Conservation (phyloP, 805 yeast species). For the Cyberlindnera mycetangii region DNA sequence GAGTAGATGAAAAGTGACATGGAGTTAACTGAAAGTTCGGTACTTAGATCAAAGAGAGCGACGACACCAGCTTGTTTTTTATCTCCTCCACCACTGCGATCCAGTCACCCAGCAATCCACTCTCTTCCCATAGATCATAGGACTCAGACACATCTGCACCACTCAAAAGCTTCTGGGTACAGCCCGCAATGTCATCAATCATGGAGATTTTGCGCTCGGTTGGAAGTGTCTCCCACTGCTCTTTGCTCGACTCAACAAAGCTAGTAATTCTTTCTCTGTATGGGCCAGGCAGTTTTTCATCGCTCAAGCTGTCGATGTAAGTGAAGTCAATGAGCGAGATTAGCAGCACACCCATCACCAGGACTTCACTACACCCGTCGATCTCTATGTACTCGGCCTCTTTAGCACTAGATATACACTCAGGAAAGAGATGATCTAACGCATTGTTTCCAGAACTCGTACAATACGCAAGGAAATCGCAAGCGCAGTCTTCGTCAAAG, state of each 20-base stretch:
- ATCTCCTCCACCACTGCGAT: background rate
- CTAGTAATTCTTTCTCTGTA: slow-evolving; percentile 1
- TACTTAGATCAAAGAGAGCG: no score
- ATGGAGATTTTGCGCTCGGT: background rate
- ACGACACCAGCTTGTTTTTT: background rate
- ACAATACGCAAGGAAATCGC: slow-evolving; percentile 4
- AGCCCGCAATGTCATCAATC: background rate
- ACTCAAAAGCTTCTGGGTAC: background rate
- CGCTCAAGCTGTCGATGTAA: background rate
- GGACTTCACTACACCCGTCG: slow-evolving; percentile 3
- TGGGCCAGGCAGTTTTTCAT: slow-evolving; percentile 2
- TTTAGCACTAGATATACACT: background rate
- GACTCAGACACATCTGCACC: slow-evolving; percentile 2
- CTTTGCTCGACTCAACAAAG: slow-evolving; percentile 4
- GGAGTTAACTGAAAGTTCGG: no score
- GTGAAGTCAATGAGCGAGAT: slow-evolving; percentile 3
- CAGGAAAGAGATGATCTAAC: background rate
- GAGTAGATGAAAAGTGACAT: no score
- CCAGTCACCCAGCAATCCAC: slow-evolving; percentile 1
- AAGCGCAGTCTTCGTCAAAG: slow-evolving; percentile 10
- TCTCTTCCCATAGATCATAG: slow-evolving; percentile 7
- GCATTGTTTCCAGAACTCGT: background rate
- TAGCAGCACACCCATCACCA: slow-evolving; percentile 1
- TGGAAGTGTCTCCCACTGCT: background rate
- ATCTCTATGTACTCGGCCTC: slow-evolving; percentile 3